phyloP scores from a whole-genome alignment of 371 early-diverging fungal genomes.

The Mortierella sp. region DNA sequence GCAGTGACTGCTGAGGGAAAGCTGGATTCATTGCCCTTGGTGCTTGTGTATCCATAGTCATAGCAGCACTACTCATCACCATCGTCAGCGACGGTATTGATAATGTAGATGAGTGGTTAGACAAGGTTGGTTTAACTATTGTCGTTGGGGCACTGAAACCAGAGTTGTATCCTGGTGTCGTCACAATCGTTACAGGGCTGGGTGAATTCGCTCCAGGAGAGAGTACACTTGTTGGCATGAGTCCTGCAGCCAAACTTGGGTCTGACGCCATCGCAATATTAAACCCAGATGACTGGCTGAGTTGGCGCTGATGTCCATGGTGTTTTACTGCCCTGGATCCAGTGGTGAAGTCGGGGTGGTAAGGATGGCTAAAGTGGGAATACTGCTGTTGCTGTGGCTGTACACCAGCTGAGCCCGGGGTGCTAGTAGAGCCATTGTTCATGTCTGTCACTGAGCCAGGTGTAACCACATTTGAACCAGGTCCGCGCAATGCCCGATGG shows the following conservation, averaged over 20 bases:
- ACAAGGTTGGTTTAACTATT: slow-evolving; percentile 28
- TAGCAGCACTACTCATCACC: slow-evolving; percentile 37
- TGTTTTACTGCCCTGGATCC: slow-evolving; percentile 35
- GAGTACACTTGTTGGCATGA: slow-evolving; percentile 17
- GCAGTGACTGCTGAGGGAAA: slow-evolving; percentile 20
- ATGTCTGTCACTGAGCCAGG: slow-evolving; percentile 19
- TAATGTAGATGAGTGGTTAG: slow-evolving; percentile 34
- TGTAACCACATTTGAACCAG: slow-evolving; percentile 28
- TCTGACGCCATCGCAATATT: slow-evolving; percentile 15
- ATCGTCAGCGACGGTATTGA: slow-evolving; percentile 43
- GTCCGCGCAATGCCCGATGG: slow-evolving; percentile 29
- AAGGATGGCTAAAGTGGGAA: slow-evolving; percentile 43
- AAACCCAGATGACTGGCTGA: slow-evolving; percentile 30
- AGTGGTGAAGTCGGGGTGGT: slow-evolving; percentile 35
- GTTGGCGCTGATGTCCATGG: slow-evolving; percentile 40
- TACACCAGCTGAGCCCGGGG: slow-evolving; percentile 15
- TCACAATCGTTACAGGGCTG: slow-evolving; percentile 16
- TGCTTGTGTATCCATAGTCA: slow-evolving; percentile 24
- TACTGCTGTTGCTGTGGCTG: slow-evolving; percentile 18
- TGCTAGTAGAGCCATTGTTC: slow-evolving; percentile 1
- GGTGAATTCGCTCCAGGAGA: slow-evolving; percentile 36
- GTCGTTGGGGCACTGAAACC: slow-evolving; percentile 18
- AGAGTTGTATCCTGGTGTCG: slow-evolving; percentile 14
- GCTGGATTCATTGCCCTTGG: slow-evolving; percentile 2
- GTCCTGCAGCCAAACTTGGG: slow-evolving; percentile 9